These are phyloP conservation scores for Thielaviopsis cerberus DNA, from an alignment of 2,329 filamentous ascomycete species.

Conservation along the genomic window DNA sequence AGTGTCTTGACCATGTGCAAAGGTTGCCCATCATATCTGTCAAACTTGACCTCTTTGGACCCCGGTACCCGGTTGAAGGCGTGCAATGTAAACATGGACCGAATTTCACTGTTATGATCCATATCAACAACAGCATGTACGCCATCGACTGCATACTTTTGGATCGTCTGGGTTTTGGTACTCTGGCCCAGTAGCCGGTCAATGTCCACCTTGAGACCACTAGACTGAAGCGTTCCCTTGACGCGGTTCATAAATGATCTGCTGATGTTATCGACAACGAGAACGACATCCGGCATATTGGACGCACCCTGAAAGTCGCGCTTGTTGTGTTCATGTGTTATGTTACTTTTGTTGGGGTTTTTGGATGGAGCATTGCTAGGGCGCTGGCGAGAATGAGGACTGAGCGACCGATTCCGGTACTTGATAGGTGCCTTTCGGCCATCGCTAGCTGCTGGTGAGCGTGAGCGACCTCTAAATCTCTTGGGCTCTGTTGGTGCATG, in stretches of 20 bases:
- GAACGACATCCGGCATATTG: not conserved
- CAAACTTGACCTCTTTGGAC: not conserved
- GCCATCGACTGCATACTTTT: not conserved
- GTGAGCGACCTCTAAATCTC: not conserved
- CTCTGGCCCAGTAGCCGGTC: not conserved
- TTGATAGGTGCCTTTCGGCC: not conserved
- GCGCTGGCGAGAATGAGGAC: not conserved
- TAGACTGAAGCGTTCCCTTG: not conserved
- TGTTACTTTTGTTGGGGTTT: not conserved
- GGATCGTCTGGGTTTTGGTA: not conserved
- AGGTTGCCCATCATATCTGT: not conserved
- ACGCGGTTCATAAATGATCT: not conserved
- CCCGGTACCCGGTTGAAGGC: not conserved
- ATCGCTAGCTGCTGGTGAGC: not conserved
- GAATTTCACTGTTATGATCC: not conserved
- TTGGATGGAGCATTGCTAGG: not conserved
- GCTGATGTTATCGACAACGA: not conserved
- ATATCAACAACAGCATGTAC: not conserved
- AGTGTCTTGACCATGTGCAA: not conserved
- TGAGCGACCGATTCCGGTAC: not conserved
- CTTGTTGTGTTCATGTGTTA: not conserved
- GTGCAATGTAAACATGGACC: not conserved
- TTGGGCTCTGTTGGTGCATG: not conserved
- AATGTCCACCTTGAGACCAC: not conserved
- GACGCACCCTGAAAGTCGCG: not conserved